Percentiles rank a stretch among this genome's conserved stretches.
phyloP scores from a whole-genome alignment of 345 rosid genomes.

The Boechera retrofracta region DNA sequence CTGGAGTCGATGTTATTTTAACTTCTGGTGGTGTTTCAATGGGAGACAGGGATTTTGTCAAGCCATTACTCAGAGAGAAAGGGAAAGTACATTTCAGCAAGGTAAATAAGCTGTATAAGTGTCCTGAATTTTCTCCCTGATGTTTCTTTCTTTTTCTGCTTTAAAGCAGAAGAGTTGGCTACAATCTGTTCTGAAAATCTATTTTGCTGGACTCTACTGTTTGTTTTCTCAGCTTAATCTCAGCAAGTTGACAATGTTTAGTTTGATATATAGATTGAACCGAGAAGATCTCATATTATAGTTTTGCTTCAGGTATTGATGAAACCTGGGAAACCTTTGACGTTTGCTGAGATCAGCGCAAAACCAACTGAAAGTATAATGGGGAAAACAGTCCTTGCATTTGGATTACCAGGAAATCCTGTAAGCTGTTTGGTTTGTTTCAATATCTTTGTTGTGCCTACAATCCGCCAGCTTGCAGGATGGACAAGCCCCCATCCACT shows the following conservation, averaged over 20 bases:
- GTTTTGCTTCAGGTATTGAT: conserved; percentile 70
- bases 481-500: conserved; percentile 74
- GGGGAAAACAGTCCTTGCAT: conserved; percentile 70
- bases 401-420: conserved; percentile 99
- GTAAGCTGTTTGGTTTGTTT: conserved; percentile 94
- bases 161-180: conserved; percentile 9
- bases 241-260: conserved; percentile 21
- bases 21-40: conserved; percentile 99
- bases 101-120: conserved; percentile 51
- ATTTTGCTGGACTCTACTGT: not conserved
- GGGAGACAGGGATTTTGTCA: conserved; percentile 96
- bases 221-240: conserved; percentile 21
- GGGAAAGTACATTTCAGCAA: conserved; percentile 77
- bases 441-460: conserved; percentile 82
- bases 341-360: conserved; percentile 72
- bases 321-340: conserved; percentile 96
- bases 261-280: not conserved
- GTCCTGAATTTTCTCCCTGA: not conserved
- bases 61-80: conserved; percentile 76
- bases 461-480: conserved; percentile 82
- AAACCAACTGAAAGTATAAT: conserved; percentile 47
- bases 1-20: conserved; percentile 77
- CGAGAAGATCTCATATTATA: conserved; percentile 2
- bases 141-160: conserved; percentile 10
- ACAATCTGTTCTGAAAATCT: not conserved